Base-by-base conservation (phyloP, 371 early-diverging fungal genomes). In the Umbelopsis sp. region DNA sequence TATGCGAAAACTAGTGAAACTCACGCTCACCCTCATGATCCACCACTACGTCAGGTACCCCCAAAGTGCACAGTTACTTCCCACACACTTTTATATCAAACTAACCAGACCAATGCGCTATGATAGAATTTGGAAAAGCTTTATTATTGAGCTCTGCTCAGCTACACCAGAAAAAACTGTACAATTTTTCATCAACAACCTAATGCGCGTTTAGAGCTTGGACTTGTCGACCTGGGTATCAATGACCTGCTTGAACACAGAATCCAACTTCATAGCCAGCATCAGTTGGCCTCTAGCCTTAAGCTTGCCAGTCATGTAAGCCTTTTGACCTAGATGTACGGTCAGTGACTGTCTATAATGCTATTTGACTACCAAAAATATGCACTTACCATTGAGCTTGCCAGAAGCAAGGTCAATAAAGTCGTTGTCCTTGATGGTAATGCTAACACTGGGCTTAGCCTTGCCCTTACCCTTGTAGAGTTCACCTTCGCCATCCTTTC, bases 301-400 rank as follows among this genome's bases (percentile, higher is more conserved):
- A 74, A 96, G 87, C 79, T 91, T 94, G 69, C 96, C 95, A n/a
- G 80, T 74, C 92, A 94, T 94, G 76, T 93, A 96, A 22, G 94
- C 94, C 76, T 81, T 83, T 79, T 83, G 83, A 67, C 82, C 81
- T 79, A 67, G 57, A 57, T 11, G 44, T 38, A 20, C 41, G 2
- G 16, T 48, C 18, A 48, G 48, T 48, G 0, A 44, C 66, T 12
- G 18, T 18, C 14, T n/a, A n/a, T 18, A 10, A 18, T 63, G 32
- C 37, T 14, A 22, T 0, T 22, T 14, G 10, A 25, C 52, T n/a
- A 63, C 37, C 45, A 7, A 41, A 48, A 1, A 18, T n/a, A 1
- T 29, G 35, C 24, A 50, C 76, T 67, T 72, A 90, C 85, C 88
- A 68, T 90, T 96, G 51, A 93, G 78, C 84, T 96, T 96, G 71